These are phyloP conservation scores for Phytopythium litorale DNA, from an alignment of 352 stramenopile species.

Conservation along the genomic window DNA sequence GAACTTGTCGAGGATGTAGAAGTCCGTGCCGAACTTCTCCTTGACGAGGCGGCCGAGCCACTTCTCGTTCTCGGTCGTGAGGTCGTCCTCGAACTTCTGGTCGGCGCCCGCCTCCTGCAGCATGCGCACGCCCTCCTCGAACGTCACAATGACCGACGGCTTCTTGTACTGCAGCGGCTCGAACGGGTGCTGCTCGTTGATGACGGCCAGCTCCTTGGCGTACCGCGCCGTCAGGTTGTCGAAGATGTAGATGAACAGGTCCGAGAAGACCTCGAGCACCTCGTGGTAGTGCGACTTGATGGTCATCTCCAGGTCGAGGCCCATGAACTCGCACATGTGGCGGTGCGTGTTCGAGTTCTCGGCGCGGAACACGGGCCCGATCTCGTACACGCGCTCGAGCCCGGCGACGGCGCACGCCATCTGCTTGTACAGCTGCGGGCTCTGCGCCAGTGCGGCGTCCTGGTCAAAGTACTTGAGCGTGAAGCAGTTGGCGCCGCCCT, in stretches of 20 bases:
- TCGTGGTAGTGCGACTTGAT: slow-evolving; percentile 99
- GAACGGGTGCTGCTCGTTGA: slow-evolving; percentile 97
- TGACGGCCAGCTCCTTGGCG: slow-evolving; percentile 92
- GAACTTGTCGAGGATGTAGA: slow-evolving; percentile 99
- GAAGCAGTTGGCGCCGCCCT: slow-evolving; percentile 98
- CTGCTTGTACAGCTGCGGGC: slow-evolving; percentile 99
- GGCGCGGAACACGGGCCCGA: slow-evolving; percentile 98
- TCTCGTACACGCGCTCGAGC: slow-evolving; percentile 98
- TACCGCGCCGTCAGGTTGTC: slow-evolving; percentile 95
- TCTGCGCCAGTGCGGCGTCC: slow-evolving; percentile 95
- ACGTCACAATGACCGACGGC: slow-evolving; percentile 91
- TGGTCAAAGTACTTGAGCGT: slow-evolving; percentile 99
- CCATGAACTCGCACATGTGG: slow-evolving; percentile 99
- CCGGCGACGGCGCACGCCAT: slow-evolving; percentile 97
- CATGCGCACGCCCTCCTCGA: slow-evolving; percentile 93
- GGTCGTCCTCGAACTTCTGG: slow-evolving; percentile 73
- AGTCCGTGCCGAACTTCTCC: slow-evolving; percentile 99
- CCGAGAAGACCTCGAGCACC: slow-evolving; percentile 95
- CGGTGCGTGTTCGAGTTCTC: slow-evolving; percentile 99
- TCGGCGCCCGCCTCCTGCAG: slow-evolving; percentile 79
- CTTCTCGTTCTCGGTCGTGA: slow-evolving; percentile 98
- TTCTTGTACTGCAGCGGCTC: slow-evolving; percentile 96
- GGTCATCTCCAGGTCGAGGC: slow-evolving; percentile 99
- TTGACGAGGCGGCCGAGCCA: slow-evolving; percentile 93
- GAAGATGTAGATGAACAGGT: slow-evolving; percentile 99